These are phyloP conservation scores for Extremus antarcticus DNA, from an alignment of 495 filamentous ascomycete species.

Conservation along the genomic window DNA sequence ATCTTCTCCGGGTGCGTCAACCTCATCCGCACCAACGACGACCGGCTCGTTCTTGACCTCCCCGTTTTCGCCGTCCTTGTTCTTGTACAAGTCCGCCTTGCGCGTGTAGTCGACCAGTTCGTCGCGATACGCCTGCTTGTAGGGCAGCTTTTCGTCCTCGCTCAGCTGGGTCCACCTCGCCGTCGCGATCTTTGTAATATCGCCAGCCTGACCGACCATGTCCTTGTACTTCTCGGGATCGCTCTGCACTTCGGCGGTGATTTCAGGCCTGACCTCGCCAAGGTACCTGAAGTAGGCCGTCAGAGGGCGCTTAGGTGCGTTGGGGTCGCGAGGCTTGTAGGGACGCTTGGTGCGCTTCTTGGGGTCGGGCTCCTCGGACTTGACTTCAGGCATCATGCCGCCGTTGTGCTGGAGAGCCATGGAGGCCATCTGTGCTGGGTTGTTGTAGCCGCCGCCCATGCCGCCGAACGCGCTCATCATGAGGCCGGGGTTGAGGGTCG, in stretches of 20 bases:
- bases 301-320: slow-evolving; percentile 84
- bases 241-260: slow-evolving; percentile 62
- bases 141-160: slow-evolving; percentile 59
- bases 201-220: slow-evolving; percentile 50
- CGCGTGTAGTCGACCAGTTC: slow-evolving; percentile 15
- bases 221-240: slow-evolving; percentile 19
- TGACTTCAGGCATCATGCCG: not conserved
- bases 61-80: not conserved
- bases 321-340: slow-evolving; percentile 65
- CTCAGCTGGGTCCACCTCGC: slow-evolving; percentile 70
- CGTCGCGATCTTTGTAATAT: slow-evolving; percentile 72
- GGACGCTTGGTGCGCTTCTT: slow-evolving; percentile 47
- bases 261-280: slow-evolving; percentile 65
- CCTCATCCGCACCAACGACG: not conserved
- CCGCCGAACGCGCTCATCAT: slow-evolving; percentile 18
- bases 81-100: slow-evolving; percentile 8
- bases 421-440: slow-evolving; percentile 10
- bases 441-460: not conserved
- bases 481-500: slow-evolving; percentile 17
- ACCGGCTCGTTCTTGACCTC: not conserved
- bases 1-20: slow-evolving; percentile 3
- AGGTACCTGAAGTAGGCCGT: slow-evolving; percentile 94
- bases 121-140: slow-evolving; percentile 25
- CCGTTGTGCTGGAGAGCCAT: slow-evolving; percentile 2
- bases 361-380: not conserved